Evolutionary conservation across 2,329 filamentous ascomycete genomes (phyloP), one percentile per base, ranked within the genome.

Genomic region (Claviceps digitariae): DNA sequence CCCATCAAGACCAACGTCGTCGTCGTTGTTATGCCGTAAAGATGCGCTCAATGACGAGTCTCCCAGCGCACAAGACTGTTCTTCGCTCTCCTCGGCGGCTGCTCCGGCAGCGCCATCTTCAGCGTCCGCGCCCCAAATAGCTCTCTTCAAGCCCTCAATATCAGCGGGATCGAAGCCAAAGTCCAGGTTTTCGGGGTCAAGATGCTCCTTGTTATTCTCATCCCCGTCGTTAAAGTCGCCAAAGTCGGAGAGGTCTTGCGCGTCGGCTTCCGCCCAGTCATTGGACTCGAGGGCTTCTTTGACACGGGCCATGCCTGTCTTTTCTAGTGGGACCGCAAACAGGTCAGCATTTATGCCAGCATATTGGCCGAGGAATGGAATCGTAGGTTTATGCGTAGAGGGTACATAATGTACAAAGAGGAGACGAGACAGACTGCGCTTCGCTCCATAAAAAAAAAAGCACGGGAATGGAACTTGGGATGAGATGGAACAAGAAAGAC

Each of bases 251-350:
- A 57, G 57, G 27, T 59, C 58, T 17, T 58, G 63, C 7, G 48
- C 58, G 9, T 58, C 60, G 12, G 58, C 57, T 51, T 69, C 66
- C 2, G 70, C 72, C 83, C 83, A 86, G 64, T 84, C 82, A 61
- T 84, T 86, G 17, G 81, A 72, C 61, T 85, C 75, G 15, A 86
- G 65, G 0, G 82, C 82, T 61, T 86, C 81, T 9, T 72, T 70
- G 2, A 80, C 72, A 10, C 83, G 73, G 1, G 76, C 70, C 40
- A 84, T 72, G 17, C 82, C 82, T 34, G 72, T 75, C 55, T 76
- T 77, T 64, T 84, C 82, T 80, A 10, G 4, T 2, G 13, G 17
- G 8, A 10, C 9, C n/a, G n/a, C n/a, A n/a, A n/a, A n/a, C n/a
- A n/a, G n/a, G n/a, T n/a, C n/a, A n/a, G n/a, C n/a, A n/a, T n/a